Percentiles rank a stretch among this genome's conserved stretches.
Evolutionary conservation across 2,329 filamentous ascomycete species (phyloP).

Genomic region (Cryphonectria naterciae): DNA sequence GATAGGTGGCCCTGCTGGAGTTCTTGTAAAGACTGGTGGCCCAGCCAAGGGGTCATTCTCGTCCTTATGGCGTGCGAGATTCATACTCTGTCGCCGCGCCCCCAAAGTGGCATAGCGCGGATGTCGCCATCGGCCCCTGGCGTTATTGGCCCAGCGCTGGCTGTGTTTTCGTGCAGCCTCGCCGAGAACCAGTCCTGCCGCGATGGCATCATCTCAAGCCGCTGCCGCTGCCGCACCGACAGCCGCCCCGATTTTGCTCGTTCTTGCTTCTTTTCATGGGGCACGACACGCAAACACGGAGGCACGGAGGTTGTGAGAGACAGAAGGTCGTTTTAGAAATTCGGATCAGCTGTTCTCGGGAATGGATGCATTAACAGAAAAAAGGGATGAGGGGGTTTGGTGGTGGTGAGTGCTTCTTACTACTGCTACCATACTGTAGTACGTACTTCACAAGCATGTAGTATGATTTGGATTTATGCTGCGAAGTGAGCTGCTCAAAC

Average conservation of each 20-base stretch:
- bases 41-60: constrained; percentile 30
- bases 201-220: constrained; percentile 28
- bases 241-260: constrained; percentile 13
- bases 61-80: constrained; percentile 32
- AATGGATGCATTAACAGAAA: background rate
- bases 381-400: background rate
- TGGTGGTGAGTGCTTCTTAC: background rate
- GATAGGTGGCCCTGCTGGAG: background rate
- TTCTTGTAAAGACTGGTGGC: constrained; percentile 1
- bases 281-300: constrained; percentile 9
- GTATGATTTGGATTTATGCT: background rate
- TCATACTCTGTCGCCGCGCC: constrained; percentile 21
- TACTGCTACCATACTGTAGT: background rate
- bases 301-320: constrained; percentile 3
- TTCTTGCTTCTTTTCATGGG: background rate
- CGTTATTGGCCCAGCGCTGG: constrained; percentile 21
- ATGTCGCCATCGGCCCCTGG: constrained; percentile 24
- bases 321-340: background rate
- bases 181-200: constrained; percentile 24
- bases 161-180: constrained; percentile 16
- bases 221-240: constrained; percentile 27
- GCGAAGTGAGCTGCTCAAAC: background rate
- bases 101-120: constrained; percentile 23
- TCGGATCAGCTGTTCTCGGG: background rate
- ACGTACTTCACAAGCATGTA: background rate